Evolutionary conservation across 208 protist species (phyloP).

Genomic region (Trypanosoma avium): DNA sequence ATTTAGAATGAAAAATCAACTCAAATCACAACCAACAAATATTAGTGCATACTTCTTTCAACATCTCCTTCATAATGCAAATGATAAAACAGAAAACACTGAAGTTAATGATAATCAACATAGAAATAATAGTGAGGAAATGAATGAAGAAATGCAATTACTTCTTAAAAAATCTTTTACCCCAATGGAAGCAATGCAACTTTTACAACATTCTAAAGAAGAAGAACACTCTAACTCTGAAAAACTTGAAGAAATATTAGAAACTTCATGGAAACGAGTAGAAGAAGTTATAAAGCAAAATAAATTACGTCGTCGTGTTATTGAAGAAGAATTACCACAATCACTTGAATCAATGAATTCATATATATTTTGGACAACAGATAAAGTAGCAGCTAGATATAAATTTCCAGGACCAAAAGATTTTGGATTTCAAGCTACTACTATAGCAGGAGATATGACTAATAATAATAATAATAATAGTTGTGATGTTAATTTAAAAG

Average conservation of each 20-base stretch:
- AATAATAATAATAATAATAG: background rate
- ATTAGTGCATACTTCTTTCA: conserved; percentile 63
- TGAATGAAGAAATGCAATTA: background rate
- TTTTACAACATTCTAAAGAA: conserved; percentile 10
- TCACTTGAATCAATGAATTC: conserved; percentile 22
- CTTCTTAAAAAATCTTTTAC: conserved; percentile 41
- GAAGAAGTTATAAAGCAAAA: conserved; percentile 57
- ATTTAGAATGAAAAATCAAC: conserved; percentile 22
- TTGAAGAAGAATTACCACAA: conserved; percentile 31
- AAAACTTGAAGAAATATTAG: conserved; percentile 34
- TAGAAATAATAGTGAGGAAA: background rate
- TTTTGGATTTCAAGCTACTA: conserved; percentile 12
- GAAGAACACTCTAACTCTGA: conserved; percentile 33
- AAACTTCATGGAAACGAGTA: conserved; percentile 52
- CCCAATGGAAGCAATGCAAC: conserved; percentile 24
- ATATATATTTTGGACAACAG: conserved; percentile 58
- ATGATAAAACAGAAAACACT: background rate
- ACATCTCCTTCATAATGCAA: conserved; percentile 31
- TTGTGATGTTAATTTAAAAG: background rate
- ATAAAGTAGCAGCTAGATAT: conserved; percentile 45
- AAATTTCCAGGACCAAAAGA: conserved; percentile 29
- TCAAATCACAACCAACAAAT: conserved; percentile 35
- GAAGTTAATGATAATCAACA: background rate
- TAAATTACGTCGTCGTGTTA: conserved; percentile 26
- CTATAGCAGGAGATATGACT: background rate